Conservation (phyloP, 2,329 filamentous ascomycete genomes). For the Fusarium brachygibbosum region DNA sequence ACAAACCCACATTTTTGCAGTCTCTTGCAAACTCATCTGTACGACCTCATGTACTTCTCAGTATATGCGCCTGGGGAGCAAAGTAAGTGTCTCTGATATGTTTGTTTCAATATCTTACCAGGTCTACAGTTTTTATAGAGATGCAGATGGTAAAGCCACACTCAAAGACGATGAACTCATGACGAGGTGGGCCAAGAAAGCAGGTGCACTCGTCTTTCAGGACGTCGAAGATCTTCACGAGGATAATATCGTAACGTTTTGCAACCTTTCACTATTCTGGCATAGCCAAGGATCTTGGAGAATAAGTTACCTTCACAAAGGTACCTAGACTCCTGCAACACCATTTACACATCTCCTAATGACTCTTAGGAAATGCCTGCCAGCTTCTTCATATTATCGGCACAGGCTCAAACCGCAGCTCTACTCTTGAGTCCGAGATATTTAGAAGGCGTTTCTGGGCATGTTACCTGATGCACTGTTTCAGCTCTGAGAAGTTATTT, state of each 20-base stretch:
- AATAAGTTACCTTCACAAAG: constrained; percentile 41
- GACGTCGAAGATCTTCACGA: constrained; percentile 23
- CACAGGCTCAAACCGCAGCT: fast-evolving
- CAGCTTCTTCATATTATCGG: constrained; percentile 37
- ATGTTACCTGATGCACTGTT: constrained; percentile 12
- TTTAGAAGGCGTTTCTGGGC: neutral
- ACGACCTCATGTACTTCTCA: constrained; percentile 21
- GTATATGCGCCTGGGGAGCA: constrained; percentile 41
- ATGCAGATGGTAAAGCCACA: fast-evolving
- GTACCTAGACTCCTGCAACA: neutral
- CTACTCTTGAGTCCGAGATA: neutral
- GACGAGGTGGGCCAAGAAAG: constrained; percentile 32
- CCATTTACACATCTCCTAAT: fast-evolving
- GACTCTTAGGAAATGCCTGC: constrained; percentile 22
- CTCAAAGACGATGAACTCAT: constrained; percentile 13
- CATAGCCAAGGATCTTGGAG: constrained; percentile 43
- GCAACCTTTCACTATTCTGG: constrained; percentile 41
- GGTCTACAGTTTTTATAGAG: constrained; percentile 29
- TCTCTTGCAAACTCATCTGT: neutral
- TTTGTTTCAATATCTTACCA: neutral
- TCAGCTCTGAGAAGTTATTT: neutral
- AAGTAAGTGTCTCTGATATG: constrained; percentile 8
- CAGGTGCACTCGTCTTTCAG: constrained; percentile 26
- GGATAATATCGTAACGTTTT: constrained; percentile 37
- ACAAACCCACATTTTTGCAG: neutral